phyloP scores from a whole-genome alignment of 2,329 filamentous ascomycete genomes.

The Colletotrichum liriopes region DNA sequence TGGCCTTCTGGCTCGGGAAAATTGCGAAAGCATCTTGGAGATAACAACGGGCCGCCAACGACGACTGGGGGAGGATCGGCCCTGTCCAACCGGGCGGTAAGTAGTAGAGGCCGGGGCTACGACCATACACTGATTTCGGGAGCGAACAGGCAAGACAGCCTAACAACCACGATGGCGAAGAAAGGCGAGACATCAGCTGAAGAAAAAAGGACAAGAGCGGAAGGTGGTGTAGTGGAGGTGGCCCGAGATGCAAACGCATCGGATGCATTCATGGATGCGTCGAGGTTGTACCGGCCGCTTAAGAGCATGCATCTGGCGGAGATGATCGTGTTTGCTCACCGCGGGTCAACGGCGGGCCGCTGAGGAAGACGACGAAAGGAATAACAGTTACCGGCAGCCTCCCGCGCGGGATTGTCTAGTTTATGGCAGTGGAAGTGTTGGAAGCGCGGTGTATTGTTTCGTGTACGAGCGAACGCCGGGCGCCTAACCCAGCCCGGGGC shows the following conservation, averaged over 20 bases:
- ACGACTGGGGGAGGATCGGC: not conserved
- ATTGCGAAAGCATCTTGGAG: not conserved
- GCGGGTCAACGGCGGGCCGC: conserved; percentile 10
- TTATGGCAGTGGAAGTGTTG: not conserved
- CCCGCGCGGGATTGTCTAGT: conserved; percentile 5
- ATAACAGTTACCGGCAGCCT: conserved; percentile 22
- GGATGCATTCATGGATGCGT: not conserved
- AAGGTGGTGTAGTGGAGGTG: not conserved
- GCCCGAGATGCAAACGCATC: conserved; percentile 2
- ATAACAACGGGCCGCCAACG: not conserved
- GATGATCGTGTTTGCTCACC: conserved; percentile 14
- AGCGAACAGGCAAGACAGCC: conserved; percentile 20
- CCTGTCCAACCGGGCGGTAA: conserved; percentile 2
- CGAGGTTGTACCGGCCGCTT: conserved; percentile 6
- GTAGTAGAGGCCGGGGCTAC: not conserved
- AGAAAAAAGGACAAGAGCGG: not conserved
- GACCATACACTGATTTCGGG: not conserved
- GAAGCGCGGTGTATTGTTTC: conserved; percentile 3
- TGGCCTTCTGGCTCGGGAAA: conserved; percentile 4
- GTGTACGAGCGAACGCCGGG: not conserved
- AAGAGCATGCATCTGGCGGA: conserved; percentile 8
- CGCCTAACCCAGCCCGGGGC: not conserved
- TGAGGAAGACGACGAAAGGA: not conserved
- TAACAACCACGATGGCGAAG: not conserved
- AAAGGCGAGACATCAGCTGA: not conserved